Evolutionary conservation across 768 basidiomycete species (phyloP), one percentile per base, ranked within the genome.

Genomic region (Russula ochroleuca): DNA sequence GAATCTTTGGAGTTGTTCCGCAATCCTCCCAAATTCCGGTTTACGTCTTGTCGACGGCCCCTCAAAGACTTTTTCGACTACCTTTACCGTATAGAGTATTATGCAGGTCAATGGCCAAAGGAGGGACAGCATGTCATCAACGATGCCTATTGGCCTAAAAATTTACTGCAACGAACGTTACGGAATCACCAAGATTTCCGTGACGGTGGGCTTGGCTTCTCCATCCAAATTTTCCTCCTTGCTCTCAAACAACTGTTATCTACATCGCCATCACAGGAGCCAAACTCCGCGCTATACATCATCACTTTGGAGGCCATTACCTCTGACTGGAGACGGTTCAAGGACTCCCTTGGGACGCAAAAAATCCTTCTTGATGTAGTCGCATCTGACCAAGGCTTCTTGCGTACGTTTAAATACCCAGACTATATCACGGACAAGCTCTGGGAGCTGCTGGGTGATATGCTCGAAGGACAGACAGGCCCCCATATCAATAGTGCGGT

Each of bases 281-380:
- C 51, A 5, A 35, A 35, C 15, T 53, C 33, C 21, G 31, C 47
- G 5, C 35, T 63, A n/a, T 63, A 59, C 37, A 19, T 47, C 10
- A 23, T 21, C 14, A 62, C 61, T n/a, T 35, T 66, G n/a, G n/a
- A 19, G n/a, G 7, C 15, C 15, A 53, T 62, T 10, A 63, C 57
- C 8, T 57, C 61, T 19, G 57, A 62, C 25, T 66, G 61, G 65
- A 31, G 31, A 19, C 19, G 13, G 35, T 11, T 38, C 45, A 59
- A 51, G 11, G 33, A 65, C 17, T 59, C 38, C 1, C 23, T 41
- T 7, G 67, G 56, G 37, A 65, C 64, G 13, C 63, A 65, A 33
- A 43, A 71, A 60, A 2, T 69, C 69, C 4, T 66, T 60, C 5
- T 75, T 64, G n/a, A 73, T 72, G 19, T 64, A 67, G 41, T 69